phyloP scores from a whole-genome alignment of 2,329 filamentous ascomycete genomes.

The Cladophialophora immunda region DNA sequence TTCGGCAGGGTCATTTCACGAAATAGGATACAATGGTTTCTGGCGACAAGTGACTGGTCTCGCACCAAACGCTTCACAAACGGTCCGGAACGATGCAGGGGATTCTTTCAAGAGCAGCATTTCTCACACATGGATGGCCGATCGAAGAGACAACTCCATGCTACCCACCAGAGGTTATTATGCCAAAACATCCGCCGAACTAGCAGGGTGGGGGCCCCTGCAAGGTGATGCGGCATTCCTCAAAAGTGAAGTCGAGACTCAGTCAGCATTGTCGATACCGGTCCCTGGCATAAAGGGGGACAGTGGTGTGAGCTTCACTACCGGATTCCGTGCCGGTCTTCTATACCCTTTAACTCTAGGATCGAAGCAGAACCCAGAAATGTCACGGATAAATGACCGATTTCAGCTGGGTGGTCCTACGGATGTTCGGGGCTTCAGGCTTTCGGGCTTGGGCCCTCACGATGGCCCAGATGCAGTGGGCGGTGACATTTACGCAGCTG shows the following conservation, averaged over 20 bases:
- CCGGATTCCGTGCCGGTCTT: slow-evolving; percentile 80
- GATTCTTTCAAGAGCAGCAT: slow-evolving; percentile 90
- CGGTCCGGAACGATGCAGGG: slow-evolving; percentile 83
- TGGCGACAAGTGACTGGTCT: slow-evolving; percentile 92
- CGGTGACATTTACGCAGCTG: slow-evolving; percentile 90
- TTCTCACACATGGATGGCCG: slow-evolving; percentile 80
- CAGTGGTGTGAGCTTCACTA: slow-evolving; percentile 83
- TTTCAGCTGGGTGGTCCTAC: slow-evolving; percentile 95
- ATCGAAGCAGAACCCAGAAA: slow-evolving; percentile 61
- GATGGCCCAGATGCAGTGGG: slow-evolving; percentile 87
- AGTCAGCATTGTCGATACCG: slow-evolving; percentile 76
- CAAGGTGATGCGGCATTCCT: slow-evolving; percentile 92
- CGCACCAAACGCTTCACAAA: slow-evolving; percentile 77
- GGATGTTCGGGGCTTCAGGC: slow-evolving; percentile 91
- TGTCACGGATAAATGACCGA: slow-evolving; percentile 88
- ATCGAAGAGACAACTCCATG: slow-evolving; percentile 83
- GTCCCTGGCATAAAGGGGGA: slow-evolving; percentile 73
- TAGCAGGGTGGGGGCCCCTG: slow-evolving; percentile 87
- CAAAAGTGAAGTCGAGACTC: slow-evolving; percentile 87
- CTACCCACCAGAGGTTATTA: slow-evolving; percentile 85
- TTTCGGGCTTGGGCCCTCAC: slow-evolving; percentile 86
- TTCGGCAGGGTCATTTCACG: slow-evolving; percentile 72
- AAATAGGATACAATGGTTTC: slow-evolving; percentile 78
- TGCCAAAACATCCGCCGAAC: slow-evolving; percentile 77
- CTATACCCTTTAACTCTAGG: slow-evolving; percentile 81